These are phyloP conservation scores for Venturia aucupariae DNA, from an alignment of 2,329 filamentous ascomycete species.

Conservation along the genomic window DNA sequence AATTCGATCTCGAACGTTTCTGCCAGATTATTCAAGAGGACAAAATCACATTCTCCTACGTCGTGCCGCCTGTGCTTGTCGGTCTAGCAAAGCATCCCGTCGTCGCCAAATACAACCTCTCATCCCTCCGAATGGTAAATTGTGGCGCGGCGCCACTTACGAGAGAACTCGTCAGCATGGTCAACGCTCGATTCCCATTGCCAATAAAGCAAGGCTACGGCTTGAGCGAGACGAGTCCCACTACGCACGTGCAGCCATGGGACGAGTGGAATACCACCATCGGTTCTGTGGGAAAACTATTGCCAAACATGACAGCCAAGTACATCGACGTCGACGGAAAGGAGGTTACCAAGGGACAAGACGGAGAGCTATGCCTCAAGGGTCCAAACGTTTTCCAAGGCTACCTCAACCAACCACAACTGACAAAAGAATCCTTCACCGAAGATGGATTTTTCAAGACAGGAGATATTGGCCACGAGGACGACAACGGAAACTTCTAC, in stretches of 20 bases:
- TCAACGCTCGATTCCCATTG: slow-evolving; percentile 64
- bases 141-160: slow-evolving; percentile 81
- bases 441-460: slow-evolving; percentile 71
- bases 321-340: slow-evolving; percentile 53
- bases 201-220: slow-evolving; percentile 91
- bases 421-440: slow-evolving; percentile 62
- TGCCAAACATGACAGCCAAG: slow-evolving; percentile 73
- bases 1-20: slow-evolving; percentile 74
- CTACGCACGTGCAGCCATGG: slow-evolving; percentile 54
- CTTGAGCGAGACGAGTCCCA: slow-evolving; percentile 76
- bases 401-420: slow-evolving; percentile 52
- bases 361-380: slow-evolving; percentile 55
- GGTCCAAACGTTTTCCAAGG: slow-evolving; percentile 75
- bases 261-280: slow-evolving; percentile 67
- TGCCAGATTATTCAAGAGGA: slow-evolving; percentile 68
- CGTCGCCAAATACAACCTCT: slow-evolving; percentile 73
- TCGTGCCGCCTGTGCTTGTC: slow-evolving; percentile 78
- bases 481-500: slow-evolving; percentile 71
- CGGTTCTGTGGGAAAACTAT: slow-evolving; percentile 67
- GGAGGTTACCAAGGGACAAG: slow-evolving; percentile 54
- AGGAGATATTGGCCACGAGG: slow-evolving; percentile 43
- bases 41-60: slow-evolving; percentile 66
- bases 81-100: slow-evolving; percentile 69
- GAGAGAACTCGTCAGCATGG: slow-evolving; percentile 64
- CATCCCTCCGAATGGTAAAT: slow-evolving; percentile 71